Base-by-base conservation (phyloP, 2,329 filamentous ascomycete species). In the Sclerotinia borealis region DNA sequence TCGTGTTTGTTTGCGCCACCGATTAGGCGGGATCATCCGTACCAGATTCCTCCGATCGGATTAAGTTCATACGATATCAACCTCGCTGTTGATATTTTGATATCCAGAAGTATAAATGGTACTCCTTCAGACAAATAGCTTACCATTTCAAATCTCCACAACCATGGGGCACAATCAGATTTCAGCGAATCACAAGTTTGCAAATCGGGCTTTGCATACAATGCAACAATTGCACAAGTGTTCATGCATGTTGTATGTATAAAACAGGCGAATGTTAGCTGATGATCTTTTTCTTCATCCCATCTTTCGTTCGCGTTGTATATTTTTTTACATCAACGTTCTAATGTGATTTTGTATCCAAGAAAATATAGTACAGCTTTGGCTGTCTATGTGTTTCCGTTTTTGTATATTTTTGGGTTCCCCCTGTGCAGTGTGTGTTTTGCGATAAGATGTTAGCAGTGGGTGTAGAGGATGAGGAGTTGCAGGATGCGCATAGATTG, bases 171-270 rank as follows among this genome's bases (percentile, higher is more conserved):
- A 61, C 27, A 25, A 41, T 37, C 47, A 34, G 25, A 34, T 34
- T 59, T 27, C 37, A 36, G 47, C 59, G 59, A 61, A 54, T 45
- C 59, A 61, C n/a, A 45, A 19, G 34, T 22, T 45, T 13, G 25
- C 39, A 34, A 11, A 34, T 45, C n/a, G 11, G 37, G 27, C 19
- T 34, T 45, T n/a, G 27, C 27, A 22, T 43, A 19, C 36, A 52
- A n/a, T 43, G 25, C 36, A 52, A n/a, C 9, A 43, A 51, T 61
- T 25, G 34, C 54, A 61, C 37, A 29, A 47, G 37, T 54, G 37
- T 45, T n/a, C 37, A 55, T 61, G 34, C 56, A 34, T 34, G 37
- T 61, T 22, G 29, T 41, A 31, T 34, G 37, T 36, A 54, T 37
- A 36, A 54, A 13, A 39, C 15, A 47, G 48, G 48, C 48, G 15